Evolutionary conservation across 257 asterid genomes (phyloP), one percentile per base, ranked within the genome.

Genomic region (Solanum pennellii): DNA sequence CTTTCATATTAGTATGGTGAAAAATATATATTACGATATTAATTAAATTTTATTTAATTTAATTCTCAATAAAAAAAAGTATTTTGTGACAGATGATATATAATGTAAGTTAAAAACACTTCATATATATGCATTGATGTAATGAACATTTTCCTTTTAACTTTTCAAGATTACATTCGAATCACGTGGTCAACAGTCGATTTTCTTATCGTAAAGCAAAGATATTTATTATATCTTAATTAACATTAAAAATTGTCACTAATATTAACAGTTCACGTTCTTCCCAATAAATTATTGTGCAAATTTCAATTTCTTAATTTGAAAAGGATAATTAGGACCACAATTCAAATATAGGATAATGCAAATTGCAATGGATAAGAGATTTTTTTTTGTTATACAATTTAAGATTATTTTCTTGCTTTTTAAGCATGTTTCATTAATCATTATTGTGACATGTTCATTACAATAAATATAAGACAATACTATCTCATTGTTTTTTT

Each of bases 401-500:
- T 3, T 59, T 82, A 76, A 85, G 71, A 47, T 66, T n/a, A 74
- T 5, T 74, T 75, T 49, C 92, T 85, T 89, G 31, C 41, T 44
- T 73, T 83, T 49, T 87, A 90, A 89, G 91, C 89, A 90, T 89
- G 89, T 82, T 86, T 75, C 62, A 8, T 77, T 83, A 23, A 87
- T 87, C 83, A 86, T 85, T 77, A 39, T 83, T 25, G 72, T 76
- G 18, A 9, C 41, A 8, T 47, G 27, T 49, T 47, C 66, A 47
- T 47, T 42, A 47, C 6, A 16, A 9, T 60, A 47, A 29, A 9
- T 60, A 80, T 31, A 44, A 77, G 9, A 13, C 35, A 23, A 56
- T 21, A 9, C 2, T 45, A 0, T 45, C 66, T 59, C 12, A 3
- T 10, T 10, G 12, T 62, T 23, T 62, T 23, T 11, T 10, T 62